Evolutionary conservation across 2,329 filamentous ascomycete genomes (phyloP), one percentile per base, ranked within the genome.

Genomic region (Thelonectria rubi): DNA sequence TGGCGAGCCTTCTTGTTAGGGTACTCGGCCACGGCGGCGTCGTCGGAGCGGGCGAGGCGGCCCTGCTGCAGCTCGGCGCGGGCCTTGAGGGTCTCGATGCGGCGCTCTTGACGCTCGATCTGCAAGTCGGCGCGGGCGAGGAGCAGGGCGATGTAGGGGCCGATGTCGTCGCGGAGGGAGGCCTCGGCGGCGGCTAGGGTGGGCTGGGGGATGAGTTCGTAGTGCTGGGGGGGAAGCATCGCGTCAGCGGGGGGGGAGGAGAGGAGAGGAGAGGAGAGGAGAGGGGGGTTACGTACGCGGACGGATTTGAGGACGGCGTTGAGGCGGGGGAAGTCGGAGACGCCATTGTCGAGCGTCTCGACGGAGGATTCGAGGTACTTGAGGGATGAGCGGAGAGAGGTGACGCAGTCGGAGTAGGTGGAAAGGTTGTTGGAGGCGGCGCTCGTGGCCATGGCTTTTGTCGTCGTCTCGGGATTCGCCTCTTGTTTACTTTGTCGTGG

Each of bases 121-220:
- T 97, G 90, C 65, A 89, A 88, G 67, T 93, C 89, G n/a, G 93
- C 92, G 67, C 93, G 89, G 65, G 88, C 86, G 53, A 97, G 88
- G 2, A 97, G 86, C 60, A 88, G 86, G 30, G 89, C 82, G 65
- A 97, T 91, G 76, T 93, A 93, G 9, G 94, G 94, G n/a, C 90
- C 89, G 69, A 97, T 95, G 75, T 97, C 93, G 72, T 92, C 91
- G 70, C 93, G 90, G 17, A 97, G 87, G 5, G 92, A 89, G 67
- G 91, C 84, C 77, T 97, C 94, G 32, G 94, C 94, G 65, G 90
- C 86, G 63, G 89, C 88, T 46, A 97, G 87, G 53, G 91, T 91
- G 12, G 91, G 87, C 75, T 97, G 92, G 15, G 93, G 92, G 69
- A 97, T 91, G 43, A 97, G 88, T 76, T 97, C 94, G 78, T 97